Percentiles rank a stretch among this genome's conserved stretches.
These are phyloP conservation scores for Ceratobasidium sp. DNA, from an alignment of 1,284 basidiomycete genomes.

Conservation along the genomic window DNA sequence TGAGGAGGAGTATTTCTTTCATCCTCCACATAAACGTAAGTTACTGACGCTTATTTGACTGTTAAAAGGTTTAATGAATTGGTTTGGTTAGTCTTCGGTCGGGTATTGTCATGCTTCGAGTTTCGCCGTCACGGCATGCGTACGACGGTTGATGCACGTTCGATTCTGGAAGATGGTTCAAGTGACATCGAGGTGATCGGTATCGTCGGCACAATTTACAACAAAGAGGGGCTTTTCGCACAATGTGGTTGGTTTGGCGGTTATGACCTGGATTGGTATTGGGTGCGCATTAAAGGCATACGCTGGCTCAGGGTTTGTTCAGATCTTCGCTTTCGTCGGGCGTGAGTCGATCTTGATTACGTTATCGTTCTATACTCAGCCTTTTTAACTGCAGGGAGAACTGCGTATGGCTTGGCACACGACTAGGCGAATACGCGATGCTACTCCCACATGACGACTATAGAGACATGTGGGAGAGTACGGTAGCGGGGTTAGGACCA, in stretches of 20 bases:
- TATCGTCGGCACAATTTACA: constrained; percentile 7
- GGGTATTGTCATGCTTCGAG: constrained; percentile 8
- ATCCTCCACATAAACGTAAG: too few relatives aligned
- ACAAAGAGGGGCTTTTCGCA: constrained; percentile 28
- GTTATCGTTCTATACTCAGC: too few relatives aligned
- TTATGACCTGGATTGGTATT: constrained; percentile 22
- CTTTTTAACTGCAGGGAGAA: neutral
- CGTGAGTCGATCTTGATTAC: too few relatives aligned
- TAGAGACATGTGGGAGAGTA: constrained; percentile 9
- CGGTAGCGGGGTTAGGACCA: neutral
- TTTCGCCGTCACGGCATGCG: neutral
- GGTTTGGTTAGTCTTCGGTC: constrained; percentile 1
- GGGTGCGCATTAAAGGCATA: neutral
- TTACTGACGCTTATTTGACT: too few relatives aligned
- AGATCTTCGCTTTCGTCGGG: constrained; percentile 2
- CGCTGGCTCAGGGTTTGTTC: neutral
- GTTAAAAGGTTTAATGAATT: too few relatives aligned
- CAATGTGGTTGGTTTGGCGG: constrained; percentile 34
- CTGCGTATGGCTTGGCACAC: constrained; percentile 8
- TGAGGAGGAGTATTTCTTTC: too few relatives aligned
- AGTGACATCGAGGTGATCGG: neutral
- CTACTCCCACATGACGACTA: neutral
- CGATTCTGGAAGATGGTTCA: neutral
- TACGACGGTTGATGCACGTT: neutral
- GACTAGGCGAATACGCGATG: constrained; percentile 16